Evolutionary conservation across 2,329 filamentous ascomycete species (phyloP).

Genomic region (Talaromyces sp.): DNA sequence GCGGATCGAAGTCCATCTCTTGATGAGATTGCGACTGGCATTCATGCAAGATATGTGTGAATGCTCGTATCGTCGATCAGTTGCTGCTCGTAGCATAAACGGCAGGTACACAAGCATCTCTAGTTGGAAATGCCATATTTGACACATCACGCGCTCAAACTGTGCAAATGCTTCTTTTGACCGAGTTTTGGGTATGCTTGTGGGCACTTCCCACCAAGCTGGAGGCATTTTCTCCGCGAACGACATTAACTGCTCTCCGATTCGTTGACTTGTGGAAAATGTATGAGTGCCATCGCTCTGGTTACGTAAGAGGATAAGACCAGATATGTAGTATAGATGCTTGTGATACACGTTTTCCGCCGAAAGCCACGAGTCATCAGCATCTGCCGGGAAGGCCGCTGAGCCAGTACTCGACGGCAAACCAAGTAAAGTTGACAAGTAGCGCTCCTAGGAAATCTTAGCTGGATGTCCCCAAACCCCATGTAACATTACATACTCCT

Average conservation of each 20-base stretch:
- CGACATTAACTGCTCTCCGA: neutral
- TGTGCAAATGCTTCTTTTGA: neutral
- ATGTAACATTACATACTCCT: neutral
- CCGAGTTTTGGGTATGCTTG: neutral
- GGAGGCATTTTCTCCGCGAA: neutral
- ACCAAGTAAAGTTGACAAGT: neutral
- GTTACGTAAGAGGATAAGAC: neutral
- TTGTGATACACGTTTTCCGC: neutral
- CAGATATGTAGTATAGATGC: neutral
- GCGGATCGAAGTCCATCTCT: neutral
- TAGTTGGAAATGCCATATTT: conserved; percentile 6
- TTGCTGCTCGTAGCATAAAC: conserved; percentile 2
- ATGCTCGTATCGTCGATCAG: conserved; percentile 3
- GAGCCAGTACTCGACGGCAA: neutral
- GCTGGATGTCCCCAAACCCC: neutral
- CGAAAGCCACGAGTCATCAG: neutral
- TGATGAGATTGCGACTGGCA: conserved; percentile 4
- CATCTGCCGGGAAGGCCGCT: neutral
- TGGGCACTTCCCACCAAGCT: neutral
- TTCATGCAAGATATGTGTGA: neutral
- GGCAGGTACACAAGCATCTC: conserved; percentile 1
- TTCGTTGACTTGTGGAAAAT: neutral
- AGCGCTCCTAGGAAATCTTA: neutral
- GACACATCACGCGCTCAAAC: conserved; percentile 2
- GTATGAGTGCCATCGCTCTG: neutral